These are phyloP conservation scores for Apiotrichum mycotoxinovorans DNA, from an alignment of 1,284 basidiomycete genomes.

Conservation along the genomic window DNA sequence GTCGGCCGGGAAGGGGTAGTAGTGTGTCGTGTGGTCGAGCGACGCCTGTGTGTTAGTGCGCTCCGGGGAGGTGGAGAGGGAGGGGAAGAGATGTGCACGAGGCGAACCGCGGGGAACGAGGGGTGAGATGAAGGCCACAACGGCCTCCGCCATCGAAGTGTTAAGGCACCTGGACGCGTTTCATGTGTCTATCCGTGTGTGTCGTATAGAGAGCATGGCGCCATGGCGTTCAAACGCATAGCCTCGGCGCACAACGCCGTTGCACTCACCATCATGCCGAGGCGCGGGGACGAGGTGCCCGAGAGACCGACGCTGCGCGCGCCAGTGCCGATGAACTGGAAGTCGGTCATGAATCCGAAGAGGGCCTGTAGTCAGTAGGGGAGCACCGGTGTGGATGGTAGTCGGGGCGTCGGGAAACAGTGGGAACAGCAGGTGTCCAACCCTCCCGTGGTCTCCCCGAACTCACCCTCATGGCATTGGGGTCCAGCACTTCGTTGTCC, in stretches of 20 bases:
- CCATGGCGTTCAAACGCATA: no score
- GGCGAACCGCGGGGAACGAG: not conserved
- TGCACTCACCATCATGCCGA: slow-evolving; percentile 60
- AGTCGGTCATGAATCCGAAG: slow-evolving; percentile 77
- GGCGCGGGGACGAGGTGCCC: slow-evolving; percentile 41
- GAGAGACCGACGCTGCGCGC: slow-evolving; percentile 65
- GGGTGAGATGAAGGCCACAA: no score
- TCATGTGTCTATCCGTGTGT: no score
- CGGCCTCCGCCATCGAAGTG: no score
- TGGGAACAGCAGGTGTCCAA: no score
- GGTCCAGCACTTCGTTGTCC: slow-evolving; percentile 58
- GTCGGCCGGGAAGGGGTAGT: slow-evolving; percentile 65
- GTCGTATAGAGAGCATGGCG: no score
- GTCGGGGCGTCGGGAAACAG: no score
- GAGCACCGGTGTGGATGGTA: no score
- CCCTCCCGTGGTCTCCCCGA: no score
- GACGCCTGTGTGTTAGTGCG: slow-evolving; percentile 57
- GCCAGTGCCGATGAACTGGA: slow-evolving; percentile 69
- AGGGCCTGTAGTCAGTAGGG: slow-evolving; percentile 62
- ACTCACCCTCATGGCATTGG: slow-evolving; percentile 72
- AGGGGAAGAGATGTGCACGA: not conserved
- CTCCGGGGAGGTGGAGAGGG: not conserved
- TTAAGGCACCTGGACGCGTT: no score
- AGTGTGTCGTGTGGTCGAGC: slow-evolving; percentile 80
- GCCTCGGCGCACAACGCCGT: no score